Evolutionary conservation across 2,329 filamentous ascomycete genomes (phyloP), one percentile per base, ranked within the genome.

Genomic region (Epicoccum sorghinum): DNA sequence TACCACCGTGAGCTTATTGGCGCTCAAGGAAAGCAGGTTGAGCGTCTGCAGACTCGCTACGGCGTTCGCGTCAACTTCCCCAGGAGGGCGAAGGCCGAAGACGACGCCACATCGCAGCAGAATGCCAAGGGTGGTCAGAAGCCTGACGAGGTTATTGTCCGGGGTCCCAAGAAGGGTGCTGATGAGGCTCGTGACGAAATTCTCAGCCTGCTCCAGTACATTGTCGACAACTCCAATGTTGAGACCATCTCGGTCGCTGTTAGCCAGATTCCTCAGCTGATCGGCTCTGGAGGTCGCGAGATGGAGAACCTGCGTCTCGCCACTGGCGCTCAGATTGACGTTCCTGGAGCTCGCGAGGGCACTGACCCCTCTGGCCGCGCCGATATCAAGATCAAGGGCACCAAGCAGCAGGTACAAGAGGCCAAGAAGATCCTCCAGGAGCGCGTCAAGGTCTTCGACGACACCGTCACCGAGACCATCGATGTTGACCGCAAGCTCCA

Each of bases 1-100:
- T 98, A 89, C 77, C 95, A 99, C 77, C 86, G 91, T 56, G 93
- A 97, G 73, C 82, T 99, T 50, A 99, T 99, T 66, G 95, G 95
- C 43, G 85, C 90, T 18, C 88, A 90, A 67, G 95, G 95, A 55
- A 86, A 82, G 69, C 90, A 96, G 72, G 93, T 99, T 70, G 95
- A 95, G 78, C 89, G 90, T 62, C 84, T 99, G 23, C 93, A 99
- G 77, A 91, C 88, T 51, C 89, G 93, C 41, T 97, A 99, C 81
- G 89, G 89, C 71, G 95, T 99, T 37, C 87, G 93, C 59, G 95
- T 99, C 66, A 93, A 97, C 78, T 99, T 99, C 81, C 95, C 95
- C 36, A 90, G 92, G 71, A 80, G 82, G 43, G 78, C 74, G 47
- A 74, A 72, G 44, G 74, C 84, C 55, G 90, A 95, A 55, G 91